A percentile compares a stretch with the other conserved stretches of the same genome.
Conservation (phyloP, 2,329 filamentous ascomycete genomes). For the Neofusicoccum sp. region DNA sequence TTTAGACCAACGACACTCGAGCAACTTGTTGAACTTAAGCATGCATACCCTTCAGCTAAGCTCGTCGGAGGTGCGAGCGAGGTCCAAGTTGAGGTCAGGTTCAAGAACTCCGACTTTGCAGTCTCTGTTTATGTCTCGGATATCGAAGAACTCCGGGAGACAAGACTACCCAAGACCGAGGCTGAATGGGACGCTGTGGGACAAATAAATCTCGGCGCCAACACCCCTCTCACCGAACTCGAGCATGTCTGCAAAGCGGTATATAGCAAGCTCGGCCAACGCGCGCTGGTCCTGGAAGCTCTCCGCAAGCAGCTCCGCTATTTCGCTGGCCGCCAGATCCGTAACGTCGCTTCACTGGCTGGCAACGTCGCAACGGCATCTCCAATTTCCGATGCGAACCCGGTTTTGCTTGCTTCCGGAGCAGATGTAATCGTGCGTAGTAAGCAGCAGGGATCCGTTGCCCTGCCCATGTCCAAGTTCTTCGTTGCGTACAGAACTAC, state of each 20-base stretch:
- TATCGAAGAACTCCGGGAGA: slow-evolving; percentile 80
- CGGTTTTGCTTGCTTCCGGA: slow-evolving; percentile 81
- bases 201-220: slow-evolving; percentile 76
- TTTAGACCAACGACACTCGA: slow-evolving; percentile 81
- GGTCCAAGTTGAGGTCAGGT: slow-evolving; percentile 96
- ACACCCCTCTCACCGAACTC: slow-evolving; percentile 85
- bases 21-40: slow-evolving; percentile 86
- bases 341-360: slow-evolving; percentile 90
- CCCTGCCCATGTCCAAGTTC: slow-evolving; percentile 73
- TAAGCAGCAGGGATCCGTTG: slow-evolving; percentile 61
- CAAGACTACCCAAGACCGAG: slow-evolving; percentile 30
- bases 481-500: slow-evolving; percentile 88
- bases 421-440: slow-evolving; percentile 73
- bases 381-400: slow-evolving; percentile 92
- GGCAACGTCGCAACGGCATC: slow-evolving; percentile 92
- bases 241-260: slow-evolving; percentile 79
- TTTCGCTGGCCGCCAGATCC: slow-evolving; percentile 90
- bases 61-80: slow-evolving; percentile 93
- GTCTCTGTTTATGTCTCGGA: slow-evolving; percentile 90
- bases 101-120: slow-evolving; percentile 88
- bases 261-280: slow-evolving; percentile 46
- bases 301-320: slow-evolving; percentile 92
- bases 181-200: slow-evolving; percentile 28
- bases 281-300: slow-evolving; percentile 48
- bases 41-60: slow-evolving; percentile 80